Evolutionary conservation across 306 rosid species (phyloP), one percentile per base, ranked within the genome.

Genomic region (Cicer judaicum): DNA sequence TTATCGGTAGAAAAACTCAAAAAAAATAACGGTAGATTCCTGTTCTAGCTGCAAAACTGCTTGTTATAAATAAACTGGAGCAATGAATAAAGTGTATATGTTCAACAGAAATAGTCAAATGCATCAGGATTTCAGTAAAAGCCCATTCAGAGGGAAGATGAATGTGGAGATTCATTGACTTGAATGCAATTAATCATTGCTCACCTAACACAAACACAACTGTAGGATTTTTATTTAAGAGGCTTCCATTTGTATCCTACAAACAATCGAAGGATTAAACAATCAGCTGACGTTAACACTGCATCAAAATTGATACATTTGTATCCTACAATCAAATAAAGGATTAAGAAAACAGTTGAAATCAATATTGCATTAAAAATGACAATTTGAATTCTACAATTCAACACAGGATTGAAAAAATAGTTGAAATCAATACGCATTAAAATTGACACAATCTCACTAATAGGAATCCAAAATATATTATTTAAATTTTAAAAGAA

Each of bases 171-270:
- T 53, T 42, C 11, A 34, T 62, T 71, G 49, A 79, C 24, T 44
- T 69, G 14, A 44, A 68, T 53, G 50, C 38, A 73, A 57, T 5
- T 12, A 57, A 68, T 46, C 61, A 72, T 40, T 39, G 77, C 91
- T 87, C 78, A 94, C 99, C 99, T 88, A 95, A 85, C 63, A 95
- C 99, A 87, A 95, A 95, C 78, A 95, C 90, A 78, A 95, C 90
- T 8, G 96, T 90, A 50, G 92, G 93, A 4, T 89, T 94, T 88
- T 86, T 88, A 73, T 76, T 88, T 43, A 74, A 81, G 66, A 87
- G 29, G 78, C 87, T 81, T 81, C 89, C 83, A 77, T 79, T 82
- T 68, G 77, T 79, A 82, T 75, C 89, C 99, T 94, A 79, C 78
- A 77, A 78, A 38, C 73, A 59, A 67, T 77, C 59, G 46, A 75